Conservation (phyloP, 2,329 filamentous ascomycete genomes). For the Aspergillus pseudoviridinutans region DNA sequence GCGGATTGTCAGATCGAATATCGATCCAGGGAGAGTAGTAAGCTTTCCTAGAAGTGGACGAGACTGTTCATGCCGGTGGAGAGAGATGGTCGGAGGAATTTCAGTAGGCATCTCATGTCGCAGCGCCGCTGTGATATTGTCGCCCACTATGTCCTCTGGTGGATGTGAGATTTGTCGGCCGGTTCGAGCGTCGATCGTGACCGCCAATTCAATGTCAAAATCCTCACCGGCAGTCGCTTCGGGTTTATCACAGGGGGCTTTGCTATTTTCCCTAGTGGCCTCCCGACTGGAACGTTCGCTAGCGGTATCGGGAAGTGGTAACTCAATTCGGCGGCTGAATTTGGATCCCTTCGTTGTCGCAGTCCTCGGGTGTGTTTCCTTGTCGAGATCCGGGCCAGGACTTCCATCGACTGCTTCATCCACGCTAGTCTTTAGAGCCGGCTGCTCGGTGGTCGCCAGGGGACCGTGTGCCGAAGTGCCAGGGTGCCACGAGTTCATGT, state of each 20-base stretch:
- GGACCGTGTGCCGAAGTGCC: slow-evolving; percentile 26
- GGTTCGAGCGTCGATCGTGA: slow-evolving; percentile 42
- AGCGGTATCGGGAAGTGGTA: slow-evolving; percentile 36
- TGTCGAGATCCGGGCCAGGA: slow-evolving; percentile 7
- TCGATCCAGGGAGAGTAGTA: slow-evolving; percentile 62
- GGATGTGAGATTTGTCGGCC: slow-evolving; percentile 29
- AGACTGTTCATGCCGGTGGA: slow-evolving; percentile 29
- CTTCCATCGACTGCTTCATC: slow-evolving; percentile 17
- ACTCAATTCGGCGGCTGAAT: slow-evolving; percentile 35
- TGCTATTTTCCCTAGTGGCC: slow-evolving; percentile 11
- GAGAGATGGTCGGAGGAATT: slow-evolving; percentile 6
- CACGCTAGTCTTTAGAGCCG: slow-evolving; percentile 31
- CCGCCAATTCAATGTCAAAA: slow-evolving; percentile 36
- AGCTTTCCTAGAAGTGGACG: slow-evolving; percentile 58
- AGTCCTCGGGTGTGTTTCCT: slow-evolving; percentile 17
- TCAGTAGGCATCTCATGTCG: slow-evolving; percentile 1
- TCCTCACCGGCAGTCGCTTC: slow-evolving; percentile 9
- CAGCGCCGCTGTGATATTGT: slow-evolving; percentile 9
- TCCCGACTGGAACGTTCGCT: slow-evolving; percentile 31
- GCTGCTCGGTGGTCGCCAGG: slow-evolving; percentile 28
- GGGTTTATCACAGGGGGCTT: slow-evolving; percentile 2
- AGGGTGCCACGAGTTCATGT: slow-evolving; percentile 44
- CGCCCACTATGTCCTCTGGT: slow-evolving; percentile 13
- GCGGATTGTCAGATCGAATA: slow-evolving; percentile 59
- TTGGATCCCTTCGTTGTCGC: slow-evolving; percentile 30